Base-by-base conservation (phyloP, 202 grass and related monocot species). In the Zizania palustris region DNA sequence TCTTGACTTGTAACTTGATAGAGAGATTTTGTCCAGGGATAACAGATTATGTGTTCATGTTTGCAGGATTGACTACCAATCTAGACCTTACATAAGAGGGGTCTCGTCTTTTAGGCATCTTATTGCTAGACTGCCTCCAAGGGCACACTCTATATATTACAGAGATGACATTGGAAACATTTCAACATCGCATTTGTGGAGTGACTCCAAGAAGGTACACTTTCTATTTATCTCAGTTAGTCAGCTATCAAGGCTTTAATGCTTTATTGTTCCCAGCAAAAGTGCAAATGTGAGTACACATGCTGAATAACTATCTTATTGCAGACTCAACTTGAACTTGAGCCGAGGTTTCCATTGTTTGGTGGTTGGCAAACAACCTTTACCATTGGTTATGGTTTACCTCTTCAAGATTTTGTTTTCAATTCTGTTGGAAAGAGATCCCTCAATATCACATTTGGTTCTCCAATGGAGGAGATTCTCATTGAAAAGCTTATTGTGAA, bases 111-210 rank as follows among this genome's bases (percentile, higher is more conserved):
- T 99, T 82, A 99, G 68, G 55, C 80, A 86, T 71, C 85, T 99
- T 75, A 87, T 93, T 76, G 90, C 90, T 28, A 87, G 79, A 82
- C 80, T 99, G 85, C 92, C 90, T 79, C 85, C 90, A 85, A 91
- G 79, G 65, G 92, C 92, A 3, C 90, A 99, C 76, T 99, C 96
- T 66, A 93, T 99, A 79, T 99, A 93, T 67, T 99, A 96, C 82
- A 96, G 96, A 87, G 96, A 99, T 89, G 96, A 99, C 87, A 99
- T 99, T 3, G 96, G 96, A 63, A 99, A 99, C 57, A 99, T 99
- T 88, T 99, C 96, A 21, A 99, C 96, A 69, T 99, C 96, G 55
- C 87, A 93, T 75, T 60, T 99, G 11, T 99, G 92, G 96, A 83
- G 90, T 87, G 96, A 99, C 86, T 91, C 92, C 68, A 94, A 80